A percentile compares a stretch with the other conserved stretches of the same genome.
Conservation (phyloP, 192 early-diverging fungal species). For the Rhizoclosmatium globosum region DNA sequence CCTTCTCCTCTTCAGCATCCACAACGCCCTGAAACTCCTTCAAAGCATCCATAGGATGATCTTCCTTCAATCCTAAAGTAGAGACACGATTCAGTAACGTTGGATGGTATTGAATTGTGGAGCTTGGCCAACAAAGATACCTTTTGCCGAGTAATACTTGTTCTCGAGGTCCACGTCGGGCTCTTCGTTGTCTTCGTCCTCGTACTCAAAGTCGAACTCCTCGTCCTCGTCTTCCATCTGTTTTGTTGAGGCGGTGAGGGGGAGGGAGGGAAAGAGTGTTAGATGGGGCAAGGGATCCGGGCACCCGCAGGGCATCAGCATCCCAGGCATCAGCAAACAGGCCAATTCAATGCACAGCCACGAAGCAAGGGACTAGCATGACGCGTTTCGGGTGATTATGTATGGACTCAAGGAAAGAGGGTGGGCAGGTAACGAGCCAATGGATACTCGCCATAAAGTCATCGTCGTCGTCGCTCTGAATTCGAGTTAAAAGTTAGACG, state of each 20-base stretch:
- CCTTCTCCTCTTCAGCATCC: conserved; percentile 80
- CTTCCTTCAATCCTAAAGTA: conserved; percentile 76
- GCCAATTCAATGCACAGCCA: not conserved
- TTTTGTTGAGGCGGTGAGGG: not conserved
- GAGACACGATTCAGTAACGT: not conserved
- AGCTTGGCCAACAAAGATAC: conserved; percentile 32
- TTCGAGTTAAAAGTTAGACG: not conserved
- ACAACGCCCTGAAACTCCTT: conserved; percentile 81
- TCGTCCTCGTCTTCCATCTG: conserved; percentile 62
- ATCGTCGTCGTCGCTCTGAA: conserved; percentile 21
- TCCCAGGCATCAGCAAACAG: not conserved
- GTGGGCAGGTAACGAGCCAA: not conserved
- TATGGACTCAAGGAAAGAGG: not conserved
- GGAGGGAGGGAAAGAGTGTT: not conserved
- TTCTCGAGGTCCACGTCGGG: conserved; percentile 86
- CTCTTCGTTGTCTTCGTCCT: conserved; percentile 82
- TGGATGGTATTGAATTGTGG: too few species aligned
- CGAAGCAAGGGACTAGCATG: not conserved
- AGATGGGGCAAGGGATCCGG: not conserved
- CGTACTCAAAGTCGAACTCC: conserved; percentile 91
- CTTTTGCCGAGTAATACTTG: conserved; percentile 91
- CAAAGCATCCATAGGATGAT: conserved; percentile 75
- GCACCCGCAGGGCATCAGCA: not conserved
- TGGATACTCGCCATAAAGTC: conserved; percentile 13
- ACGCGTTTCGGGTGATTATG: not conserved